Evolutionary conservation across 768 basidiomycete genomes (phyloP), one percentile per base, ranked within the genome.

Genomic region (Coprinopsis sp.): DNA sequence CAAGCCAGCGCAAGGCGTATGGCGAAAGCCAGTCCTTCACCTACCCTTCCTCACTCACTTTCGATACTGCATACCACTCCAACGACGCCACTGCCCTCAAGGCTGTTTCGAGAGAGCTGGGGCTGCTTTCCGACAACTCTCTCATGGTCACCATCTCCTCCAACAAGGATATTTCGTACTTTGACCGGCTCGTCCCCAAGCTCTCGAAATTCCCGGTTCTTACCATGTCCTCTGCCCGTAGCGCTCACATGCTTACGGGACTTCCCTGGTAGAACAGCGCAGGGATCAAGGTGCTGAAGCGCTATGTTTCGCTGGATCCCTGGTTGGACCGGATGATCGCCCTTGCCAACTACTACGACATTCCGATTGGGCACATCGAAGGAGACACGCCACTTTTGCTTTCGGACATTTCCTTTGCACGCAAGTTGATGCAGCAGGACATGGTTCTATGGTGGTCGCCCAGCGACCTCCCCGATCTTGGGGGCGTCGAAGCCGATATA

Each of bases 401-500:
- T 38, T 81, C 92, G 1, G 96, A 99, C 55, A 74, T 99, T 53
- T 86, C 81, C 53, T 96, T 97, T 56, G 90, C 96, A 2, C 82
- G 95, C 5, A 81, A 89, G 33, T 67, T 98, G 44, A 69, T 85
- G 24, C 82, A 84, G 37, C 91, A 97, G 52, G 96, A 98, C 58
- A 82, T 90, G 58, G 73, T 97, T 3, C 71, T 99, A 3, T 99
- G 96, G 96, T 99, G 96, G 96, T 95, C 96, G 7, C 77, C 86
- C 2, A 80, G 84, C 3, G 82, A 90, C 24, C 78, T 78, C 16
- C 94, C 96, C 2, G 96, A 99, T 66, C 74, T 98, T 0, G 96
- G 96, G 27, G 96, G 96, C 3, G 77, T 85, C 40, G 93, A 99
- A 61, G 82, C 91, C 37, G 95, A 98, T 63, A 77, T 76, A 44